Evolutionary conservation across 768 basidiomycete genomes (phyloP).

Genomic region (Boletus rufocinnamomeus): DNA sequence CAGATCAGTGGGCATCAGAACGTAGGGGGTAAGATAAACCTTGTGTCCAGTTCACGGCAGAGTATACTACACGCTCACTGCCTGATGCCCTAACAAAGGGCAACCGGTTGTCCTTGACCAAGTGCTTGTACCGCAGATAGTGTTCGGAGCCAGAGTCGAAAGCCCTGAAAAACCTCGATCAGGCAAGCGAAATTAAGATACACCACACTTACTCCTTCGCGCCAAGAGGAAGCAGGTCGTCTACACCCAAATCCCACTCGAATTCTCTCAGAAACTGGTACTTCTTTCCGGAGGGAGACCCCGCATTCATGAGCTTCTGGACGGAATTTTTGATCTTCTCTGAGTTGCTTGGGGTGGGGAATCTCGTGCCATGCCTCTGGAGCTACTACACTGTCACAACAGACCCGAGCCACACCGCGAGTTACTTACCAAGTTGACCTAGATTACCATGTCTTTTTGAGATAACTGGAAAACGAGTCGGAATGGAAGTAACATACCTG

Average conservation of each 20-base stretch:
- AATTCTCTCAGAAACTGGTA: slow-evolving; percentile 62
- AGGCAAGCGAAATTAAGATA: not conserved
- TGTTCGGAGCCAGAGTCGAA: slow-evolving; percentile 53
- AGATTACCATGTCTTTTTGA: not conserved
- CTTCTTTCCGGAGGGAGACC: slow-evolving; percentile 43
- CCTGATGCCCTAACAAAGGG: slow-evolving; percentile 59
- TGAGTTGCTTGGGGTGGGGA: slow-evolving; percentile 57
- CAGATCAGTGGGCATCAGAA: not conserved
- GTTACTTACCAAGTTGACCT: slow-evolving; percentile 35
- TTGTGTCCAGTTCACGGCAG: slow-evolving; percentile 69
- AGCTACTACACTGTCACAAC: slow-evolving; percentile 46
- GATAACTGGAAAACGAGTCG: not conserved
- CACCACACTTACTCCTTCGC: slow-evolving; percentile 54
- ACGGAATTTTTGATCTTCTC: slow-evolving; percentile 49
- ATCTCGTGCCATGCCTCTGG: slow-evolving; percentile 80
- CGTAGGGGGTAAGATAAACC: slow-evolving; percentile 39
- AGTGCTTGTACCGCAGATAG: slow-evolving; percentile 53
- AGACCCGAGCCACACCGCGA: no score
- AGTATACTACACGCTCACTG: slow-evolving; percentile 61
- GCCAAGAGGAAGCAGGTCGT: slow-evolving; percentile 66
- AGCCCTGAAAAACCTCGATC: slow-evolving; percentile 37
- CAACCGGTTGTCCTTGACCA: slow-evolving; percentile 45
- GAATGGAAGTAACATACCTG: slow-evolving; percentile 45
- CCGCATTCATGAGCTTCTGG: slow-evolving; percentile 52
- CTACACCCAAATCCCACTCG: slow-evolving; percentile 56